These are phyloP conservation scores for Chrysosporium queenslandicum DNA, from an alignment of 2,329 filamentous ascomycete genomes.

Conservation along the genomic window DNA sequence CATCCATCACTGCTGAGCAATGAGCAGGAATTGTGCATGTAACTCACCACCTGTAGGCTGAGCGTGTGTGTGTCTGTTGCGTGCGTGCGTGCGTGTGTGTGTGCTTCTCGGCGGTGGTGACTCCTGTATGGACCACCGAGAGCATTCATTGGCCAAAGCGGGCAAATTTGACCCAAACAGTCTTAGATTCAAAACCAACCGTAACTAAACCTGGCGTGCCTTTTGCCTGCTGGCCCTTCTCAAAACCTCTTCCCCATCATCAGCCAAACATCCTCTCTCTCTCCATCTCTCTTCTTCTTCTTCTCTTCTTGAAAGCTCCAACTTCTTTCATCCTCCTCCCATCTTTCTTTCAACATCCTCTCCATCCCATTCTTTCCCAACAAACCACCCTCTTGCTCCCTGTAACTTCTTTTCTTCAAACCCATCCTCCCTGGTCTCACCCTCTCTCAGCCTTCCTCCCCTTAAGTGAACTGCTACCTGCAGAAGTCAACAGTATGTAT, in stretches of 20 bases:
- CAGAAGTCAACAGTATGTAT: conserved; percentile 6
- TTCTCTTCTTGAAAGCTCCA: conserved; percentile 16
- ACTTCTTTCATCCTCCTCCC: conserved; percentile 18
- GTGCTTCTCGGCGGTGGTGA: no score
- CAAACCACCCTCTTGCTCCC: background rate
- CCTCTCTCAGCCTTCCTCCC: conserved; percentile 5
- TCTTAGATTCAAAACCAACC: conserved; percentile 22
- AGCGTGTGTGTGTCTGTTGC: no score
- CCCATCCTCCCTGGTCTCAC: background rate
- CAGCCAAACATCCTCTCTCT: conserved; percentile 13
- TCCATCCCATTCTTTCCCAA: conserved; percentile 3
- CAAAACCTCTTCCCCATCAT: conserved; percentile 14
- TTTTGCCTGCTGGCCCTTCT: conserved; percentile 17
- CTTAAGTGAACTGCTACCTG: conserved; percentile 1
- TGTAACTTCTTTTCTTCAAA: background rate
- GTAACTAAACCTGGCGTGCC: conserved; percentile 14
- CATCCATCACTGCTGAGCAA: no score
- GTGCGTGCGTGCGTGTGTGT: no score
- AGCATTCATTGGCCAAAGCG: conserved; percentile 11
- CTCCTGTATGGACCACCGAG: conserved; percentile 8
- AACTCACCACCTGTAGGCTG: no score
- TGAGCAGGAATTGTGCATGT: no score
- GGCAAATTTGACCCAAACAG: conserved; percentile 15
- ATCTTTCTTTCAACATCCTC: conserved; percentile 19
- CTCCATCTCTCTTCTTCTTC: conserved; percentile 9